Base-by-base conservation (phyloP, 106 monocot species). In the Dioscorea alata region DNA sequence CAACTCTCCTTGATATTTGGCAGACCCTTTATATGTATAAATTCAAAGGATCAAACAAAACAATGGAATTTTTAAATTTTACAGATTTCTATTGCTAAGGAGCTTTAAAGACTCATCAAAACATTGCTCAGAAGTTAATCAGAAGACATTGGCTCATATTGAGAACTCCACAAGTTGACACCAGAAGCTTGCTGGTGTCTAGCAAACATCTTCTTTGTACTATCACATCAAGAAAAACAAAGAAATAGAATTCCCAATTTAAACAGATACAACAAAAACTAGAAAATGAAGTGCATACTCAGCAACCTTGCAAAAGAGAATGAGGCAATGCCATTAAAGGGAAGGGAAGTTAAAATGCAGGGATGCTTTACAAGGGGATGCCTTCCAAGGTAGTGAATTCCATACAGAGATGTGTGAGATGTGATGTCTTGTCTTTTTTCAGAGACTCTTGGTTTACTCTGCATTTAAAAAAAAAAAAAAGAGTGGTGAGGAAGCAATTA, bases 111-210 rank as follows among this genome's bases (percentile, higher is more conserved):
- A 62, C 10, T 63, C 64, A 49, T 87, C 87, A 42, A 94, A 61
- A 70, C 80, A 79, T 78, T 87, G 84, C 78, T 94, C 94, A 80
- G 90, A 87, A 34, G 7, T 3, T 34, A 34, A 7, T 34, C 34
- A 34, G 54, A 14, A 14, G 53, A 8, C 4, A 17, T 73, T 70
- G 77, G 91, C 81, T 91, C 84, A 59, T 95, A 95, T 48, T 88
- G 91, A 4, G 74, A 63, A 48, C 75, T 78, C 95, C 95, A 95
- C n/a, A 95, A 50, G 77, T 91, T 75, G 67, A 69, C 81, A 33
- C 80, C 77, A 17, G 81, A 64, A 4, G 50, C 72, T 28, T 83
- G 68, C 68, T 95, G 91, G 66, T 88, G 88, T 8, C 85, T 75
- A 62, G 91, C 88, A 33, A 84, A 78, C 17, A 86, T 71, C 13